Conservation (phyloP, 345 rosid genomes). For the Sonneratia alba region DNA sequence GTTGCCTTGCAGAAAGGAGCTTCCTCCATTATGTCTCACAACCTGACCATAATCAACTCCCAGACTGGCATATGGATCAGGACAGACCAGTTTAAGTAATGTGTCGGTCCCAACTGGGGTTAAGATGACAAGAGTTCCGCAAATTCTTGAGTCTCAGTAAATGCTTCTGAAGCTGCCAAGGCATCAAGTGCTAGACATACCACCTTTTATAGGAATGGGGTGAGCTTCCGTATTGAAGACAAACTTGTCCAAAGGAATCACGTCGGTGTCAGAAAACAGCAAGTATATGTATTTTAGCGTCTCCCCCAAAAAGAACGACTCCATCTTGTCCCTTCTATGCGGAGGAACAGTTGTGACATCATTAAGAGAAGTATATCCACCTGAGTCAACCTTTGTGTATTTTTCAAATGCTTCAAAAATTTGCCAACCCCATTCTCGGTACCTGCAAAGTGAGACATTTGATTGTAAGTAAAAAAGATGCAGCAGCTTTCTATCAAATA, state of each 20-base stretch:
- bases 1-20: not conserved
- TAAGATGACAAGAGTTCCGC: not conserved
- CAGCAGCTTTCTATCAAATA: not conserved
- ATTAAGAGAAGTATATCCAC: slow-evolving; percentile 76
- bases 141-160: not conserved
- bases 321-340: slow-evolving; percentile 83
- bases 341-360: slow-evolving; percentile 83
- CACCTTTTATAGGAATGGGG: slow-evolving; percentile 60
- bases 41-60: not conserved
- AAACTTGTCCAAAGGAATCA: slow-evolving; percentile 70
- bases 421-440: slow-evolving; percentile 90
- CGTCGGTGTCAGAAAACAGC: slow-evolving; percentile 70
- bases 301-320: slow-evolving; percentile 88
- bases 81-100: not conserved
- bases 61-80: not conserved
- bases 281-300: slow-evolving; percentile 81
- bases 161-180: slow-evolving; percentile 1
- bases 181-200: not conserved
- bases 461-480: not conserved
- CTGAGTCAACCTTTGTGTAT: slow-evolving; percentile 66
- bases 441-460: not conserved
- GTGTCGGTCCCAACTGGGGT: not conserved
- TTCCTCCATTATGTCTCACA: not conserved
- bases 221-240: slow-evolving; percentile 95
- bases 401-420: slow-evolving; percentile 91